Base-by-base conservation (phyloP, 2,329 filamentous ascomycete species). In the Paecilomyces niveus region DNA sequence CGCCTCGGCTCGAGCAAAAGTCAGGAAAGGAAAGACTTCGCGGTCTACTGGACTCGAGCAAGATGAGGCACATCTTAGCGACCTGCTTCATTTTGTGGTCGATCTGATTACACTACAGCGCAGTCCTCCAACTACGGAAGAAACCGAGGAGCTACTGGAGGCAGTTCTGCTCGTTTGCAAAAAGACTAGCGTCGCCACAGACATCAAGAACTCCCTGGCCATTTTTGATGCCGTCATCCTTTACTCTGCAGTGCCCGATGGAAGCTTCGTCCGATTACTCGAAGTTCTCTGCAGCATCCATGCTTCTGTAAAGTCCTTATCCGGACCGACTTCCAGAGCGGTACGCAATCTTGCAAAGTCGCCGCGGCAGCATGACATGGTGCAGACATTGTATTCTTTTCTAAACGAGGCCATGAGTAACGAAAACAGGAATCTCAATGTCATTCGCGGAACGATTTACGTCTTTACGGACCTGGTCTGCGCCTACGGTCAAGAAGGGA, bases 231-330 rank as follows among this genome's bases (percentile, higher is more conserved):
- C 74, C n/a, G 67, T 76, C 50, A 76, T 77, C 52, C 64, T 72
- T 32, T 76, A 73, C 58, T 67, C 70, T n/a, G 67, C 73, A 60
- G 67, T 77, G 2, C 75, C 75, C 3, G 67, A 75, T 50, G 60
- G 62, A 58, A 76, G 70, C 56, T 75, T 77, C 53, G 58, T 68
- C 35, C 64, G 68, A 29, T 62, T 77, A 54, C 62, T 77, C 29
- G 74, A 77, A 57, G 73, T 77, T 32, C 65, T 77, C 35, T 77
- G 74, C 67, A 76, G 73, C 59, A 77, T 77, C 26, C 74, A 76
- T 64, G 73, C 74, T 35, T 77, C 74, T 21, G 75, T 77, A 31
- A 77, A 74, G 58, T 69, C 74, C 33, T 62, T 77, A 22, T 74
- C 74, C 32, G 74, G 74, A 4, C 75, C 74, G 24, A 77, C 75